Base-by-base conservation (phyloP, 805 yeast genomes). In the Clavispora santaluciae region DNA sequence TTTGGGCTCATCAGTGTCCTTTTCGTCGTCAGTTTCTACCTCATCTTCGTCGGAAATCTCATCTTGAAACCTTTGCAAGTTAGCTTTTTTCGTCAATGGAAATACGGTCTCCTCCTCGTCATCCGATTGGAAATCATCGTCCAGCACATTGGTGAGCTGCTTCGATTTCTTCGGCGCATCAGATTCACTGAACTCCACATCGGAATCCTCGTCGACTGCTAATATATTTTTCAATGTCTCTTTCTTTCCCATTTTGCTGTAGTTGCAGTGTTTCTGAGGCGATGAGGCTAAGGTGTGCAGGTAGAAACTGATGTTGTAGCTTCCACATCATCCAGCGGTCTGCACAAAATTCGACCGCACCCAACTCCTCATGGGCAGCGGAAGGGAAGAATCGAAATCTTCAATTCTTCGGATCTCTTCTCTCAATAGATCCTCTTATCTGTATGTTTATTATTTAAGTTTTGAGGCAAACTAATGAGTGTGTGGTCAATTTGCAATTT, bases 71-170 rank as follows among this genome's bases (percentile, higher is more conserved):
- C 24, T 21, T n/a, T 38, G 15, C 7, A 29, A 18, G n/a, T 33
- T 13, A 15, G 30, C 25, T 22, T 41, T 41, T 26, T 46, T 50
- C 22, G 24, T 41, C 17, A 51, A 42, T 9, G 43, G 50, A 36
- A 41, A 49, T 15, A 50, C 43, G 16, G 43, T 41, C 21, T 48
- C 46, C 11, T 50, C 49, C 10, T 41, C 44, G 18, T 39, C 43
- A 22, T 47, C 51, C 4, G 49, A 40, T n/a, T 36, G 25, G 33
- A 46, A 46, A 30, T 49, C 55, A 20, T 48, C 54, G 3, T 49
- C 54, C 18, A 22, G 21, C 28, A 18, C 22, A 11, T 18, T 16
- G 6, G 15, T 22, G 2, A 28, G 16, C 2, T 13, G 17, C 20
- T 22, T 17, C n/a, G 10, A 4, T 6, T 18, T 3, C 16, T 28